A percentile compares a stretch with the other conserved stretches of the same genome.
These are phyloP conservation scores for Parasitella parasitica DNA, from an alignment of 371 early-diverging fungal genomes.

Conservation along the genomic window DNA sequence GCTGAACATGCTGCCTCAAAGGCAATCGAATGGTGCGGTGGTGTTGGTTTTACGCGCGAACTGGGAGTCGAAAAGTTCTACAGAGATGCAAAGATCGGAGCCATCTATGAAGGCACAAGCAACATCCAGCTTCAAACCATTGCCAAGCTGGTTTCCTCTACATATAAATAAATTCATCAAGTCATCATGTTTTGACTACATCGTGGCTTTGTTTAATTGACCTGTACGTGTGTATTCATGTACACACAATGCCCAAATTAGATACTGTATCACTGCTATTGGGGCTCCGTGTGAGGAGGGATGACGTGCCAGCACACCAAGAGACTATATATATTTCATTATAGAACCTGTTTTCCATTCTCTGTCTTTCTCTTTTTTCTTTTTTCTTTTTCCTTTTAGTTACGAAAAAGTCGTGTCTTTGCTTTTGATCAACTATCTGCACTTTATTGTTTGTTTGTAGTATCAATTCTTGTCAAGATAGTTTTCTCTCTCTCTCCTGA, in stretches of 20 bases:
- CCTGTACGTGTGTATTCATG: no score
- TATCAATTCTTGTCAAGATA: neutral
- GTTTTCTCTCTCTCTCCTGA: neutral
- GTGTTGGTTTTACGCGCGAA: constrained; percentile 90
- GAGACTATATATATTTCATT: neutral
- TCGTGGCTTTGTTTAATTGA: neutral
- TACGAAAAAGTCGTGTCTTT: neutral
- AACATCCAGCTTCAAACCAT: constrained; percentile 98
- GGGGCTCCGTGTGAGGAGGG: neutral
- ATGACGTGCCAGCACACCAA: neutral
- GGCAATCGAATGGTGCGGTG: constrained; percentile 97
- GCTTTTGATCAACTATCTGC: neutral
- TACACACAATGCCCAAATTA: neutral
- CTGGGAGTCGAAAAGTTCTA: constrained; percentile 89
- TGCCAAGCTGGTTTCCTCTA: constrained; percentile 79
- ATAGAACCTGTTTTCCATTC: neutral
- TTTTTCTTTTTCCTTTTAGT: neutral
- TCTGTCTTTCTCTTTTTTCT: neutral
- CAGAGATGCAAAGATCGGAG: constrained; percentile 96
- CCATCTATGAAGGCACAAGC: constrained; percentile 83
- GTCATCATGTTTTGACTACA: neutral
- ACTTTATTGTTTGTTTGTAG: neutral
- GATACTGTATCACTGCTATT: neutral
- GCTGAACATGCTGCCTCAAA: constrained; percentile 91
- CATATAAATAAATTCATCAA: constrained; percentile 53